Evolutionary conservation across 2,329 filamentous ascomycete genomes (phyloP).

Genomic region (Sarocladiaceae sp.): DNA sequence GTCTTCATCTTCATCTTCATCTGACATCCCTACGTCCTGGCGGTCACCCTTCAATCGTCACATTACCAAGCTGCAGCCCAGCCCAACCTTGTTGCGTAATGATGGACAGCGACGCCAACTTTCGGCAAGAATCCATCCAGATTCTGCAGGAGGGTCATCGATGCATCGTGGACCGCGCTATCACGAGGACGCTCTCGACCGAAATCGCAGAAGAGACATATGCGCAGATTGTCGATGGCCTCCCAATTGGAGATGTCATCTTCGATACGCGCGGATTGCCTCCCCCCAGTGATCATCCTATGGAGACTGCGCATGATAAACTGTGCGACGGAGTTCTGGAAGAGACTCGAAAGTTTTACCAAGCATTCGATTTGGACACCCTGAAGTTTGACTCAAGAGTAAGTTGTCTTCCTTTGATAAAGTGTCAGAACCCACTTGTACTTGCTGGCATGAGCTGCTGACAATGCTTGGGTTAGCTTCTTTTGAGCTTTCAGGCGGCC

Average conservation of each 20-base stretch:
- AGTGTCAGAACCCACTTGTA: no score
- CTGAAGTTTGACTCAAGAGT: constrained; percentile 14
- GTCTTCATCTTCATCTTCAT: no score
- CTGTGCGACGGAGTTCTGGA: constrained; percentile 16
- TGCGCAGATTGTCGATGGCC: constrained; percentile 19
- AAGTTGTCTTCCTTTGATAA: no score
- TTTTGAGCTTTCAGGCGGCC: no score
- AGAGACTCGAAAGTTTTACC: constrained; percentile 13
- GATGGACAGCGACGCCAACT: no score
- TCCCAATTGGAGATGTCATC: constrained; percentile 12
- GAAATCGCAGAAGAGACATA: constrained; percentile 14
- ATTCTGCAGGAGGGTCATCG: constrained; percentile 9
- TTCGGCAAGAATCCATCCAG: no score
- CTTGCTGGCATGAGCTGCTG: no score
- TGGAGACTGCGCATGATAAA: constrained; percentile 15
- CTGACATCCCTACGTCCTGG: no score
- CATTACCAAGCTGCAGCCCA: no score
- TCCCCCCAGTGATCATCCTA: constrained; percentile 11
- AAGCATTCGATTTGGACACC: constrained; percentile 4
- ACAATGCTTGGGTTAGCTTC: no score
- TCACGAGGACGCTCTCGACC: constrained; percentile 13
- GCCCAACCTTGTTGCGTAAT: no score
- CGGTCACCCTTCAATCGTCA: no score
- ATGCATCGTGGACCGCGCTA: constrained; percentile 8
- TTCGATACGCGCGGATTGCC: constrained; percentile 1